Evolutionary conservation across 257 asterid genomes (phyloP).

Genomic region (Euphrasia confusa): DNA sequence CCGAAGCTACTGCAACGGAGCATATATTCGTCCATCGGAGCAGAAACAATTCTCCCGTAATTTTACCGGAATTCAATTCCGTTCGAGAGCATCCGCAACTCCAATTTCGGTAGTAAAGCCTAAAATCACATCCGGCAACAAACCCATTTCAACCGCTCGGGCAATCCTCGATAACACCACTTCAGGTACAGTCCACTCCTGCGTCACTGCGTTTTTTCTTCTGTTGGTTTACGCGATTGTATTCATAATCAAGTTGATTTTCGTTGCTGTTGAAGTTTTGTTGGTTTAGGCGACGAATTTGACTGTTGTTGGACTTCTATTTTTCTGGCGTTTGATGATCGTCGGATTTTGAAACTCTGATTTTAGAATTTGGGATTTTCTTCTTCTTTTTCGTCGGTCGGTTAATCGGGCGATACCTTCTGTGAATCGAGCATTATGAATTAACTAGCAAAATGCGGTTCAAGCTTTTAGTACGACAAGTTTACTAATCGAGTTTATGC

Average conservation of each 20-base stretch:
- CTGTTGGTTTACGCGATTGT: neutral
- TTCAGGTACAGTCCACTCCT: constrained; percentile 27
- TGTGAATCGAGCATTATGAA: constrained; percentile 2
- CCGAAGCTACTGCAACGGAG: constrained; percentile 26
- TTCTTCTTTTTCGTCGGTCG: too few species aligned
- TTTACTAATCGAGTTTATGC: neutral
- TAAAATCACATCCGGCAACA: constrained; percentile 17
- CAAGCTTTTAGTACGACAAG: neutral
- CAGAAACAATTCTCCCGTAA: constrained; percentile 10
- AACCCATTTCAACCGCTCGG: constrained; percentile 27
- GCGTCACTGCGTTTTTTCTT: neutral
- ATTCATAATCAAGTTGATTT: neutral
- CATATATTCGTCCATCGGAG: constrained; percentile 16
- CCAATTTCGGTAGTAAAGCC: constrained; percentile 21
- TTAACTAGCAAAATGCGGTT: constrained; percentile 1
- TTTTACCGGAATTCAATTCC: constrained; percentile 5
- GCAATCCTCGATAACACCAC: constrained; percentile 34
- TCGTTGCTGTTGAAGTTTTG: neutral
- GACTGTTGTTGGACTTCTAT: too few species aligned
- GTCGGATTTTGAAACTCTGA: too few species aligned
- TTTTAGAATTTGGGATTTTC: too few species aligned
- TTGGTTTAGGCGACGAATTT: too few species aligned
- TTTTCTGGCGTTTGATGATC: too few species aligned
- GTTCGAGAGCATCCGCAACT: constrained; percentile 1
- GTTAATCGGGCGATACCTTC: too few species aligned